Conservation (phyloP, 2,329 filamentous ascomycete species). For the Septoria petroselini region DNA sequence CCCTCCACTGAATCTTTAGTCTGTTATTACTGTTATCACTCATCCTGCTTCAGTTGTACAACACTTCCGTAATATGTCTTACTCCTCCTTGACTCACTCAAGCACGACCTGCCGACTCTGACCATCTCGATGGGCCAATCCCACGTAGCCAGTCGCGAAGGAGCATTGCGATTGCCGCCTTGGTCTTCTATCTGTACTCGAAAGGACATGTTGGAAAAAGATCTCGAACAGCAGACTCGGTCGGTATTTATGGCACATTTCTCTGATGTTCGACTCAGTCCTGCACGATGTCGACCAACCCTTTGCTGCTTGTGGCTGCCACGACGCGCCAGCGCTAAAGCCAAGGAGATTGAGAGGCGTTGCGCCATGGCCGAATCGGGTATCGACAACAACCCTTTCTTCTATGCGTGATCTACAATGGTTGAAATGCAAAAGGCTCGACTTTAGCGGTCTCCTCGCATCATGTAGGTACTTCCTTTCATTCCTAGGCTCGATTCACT, state of each 20-base stretch:
- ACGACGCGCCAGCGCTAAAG: slow-evolving; percentile 3
- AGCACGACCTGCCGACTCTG: too few species aligned
- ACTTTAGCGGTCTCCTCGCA: background rate
- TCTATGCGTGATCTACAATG: background rate
- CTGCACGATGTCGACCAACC: background rate
- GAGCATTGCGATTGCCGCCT: too few species aligned
- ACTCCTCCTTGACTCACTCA: too few species aligned
- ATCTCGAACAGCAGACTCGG: too few species aligned
- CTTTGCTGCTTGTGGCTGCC: background rate
- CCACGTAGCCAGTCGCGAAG: too few species aligned
- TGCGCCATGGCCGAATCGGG: slow-evolving; percentile 3
- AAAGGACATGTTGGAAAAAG: too few species aligned
- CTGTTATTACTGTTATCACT: too few species aligned
- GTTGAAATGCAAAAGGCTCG: background rate
- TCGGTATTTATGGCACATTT: background rate
- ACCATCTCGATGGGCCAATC: too few species aligned
- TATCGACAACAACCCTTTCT: slow-evolving; percentile 9
- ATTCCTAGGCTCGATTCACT: background rate
- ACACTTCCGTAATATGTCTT: too few species aligned
- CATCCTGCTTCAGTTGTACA: too few species aligned
- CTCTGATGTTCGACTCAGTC: background rate
- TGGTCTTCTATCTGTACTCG: too few species aligned
- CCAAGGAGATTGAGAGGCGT: slow-evolving; percentile 7
- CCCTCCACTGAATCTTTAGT: too few species aligned
- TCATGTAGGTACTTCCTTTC: background rate